phyloP scores from a whole-genome alignment of 1,284 basidiomycete genomes.

The Pyrrhoderma lamaoense region DNA sequence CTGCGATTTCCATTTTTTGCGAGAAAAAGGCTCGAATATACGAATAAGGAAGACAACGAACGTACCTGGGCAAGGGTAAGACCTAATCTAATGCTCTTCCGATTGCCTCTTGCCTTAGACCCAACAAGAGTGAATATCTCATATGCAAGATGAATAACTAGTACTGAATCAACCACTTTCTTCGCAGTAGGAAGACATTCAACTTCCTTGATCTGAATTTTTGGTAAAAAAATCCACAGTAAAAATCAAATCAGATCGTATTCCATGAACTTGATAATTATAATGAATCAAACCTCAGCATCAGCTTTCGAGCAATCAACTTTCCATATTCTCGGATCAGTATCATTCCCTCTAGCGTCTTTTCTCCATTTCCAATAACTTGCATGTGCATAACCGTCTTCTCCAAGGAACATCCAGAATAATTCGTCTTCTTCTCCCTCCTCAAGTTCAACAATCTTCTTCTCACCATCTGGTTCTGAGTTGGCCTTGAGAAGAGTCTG shows the following conservation, averaged over 20 bases:
- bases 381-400: conserved; percentile 63
- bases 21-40: background rate
- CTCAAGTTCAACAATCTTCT: conserved; percentile 54
- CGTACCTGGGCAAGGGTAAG: conserved; percentile 49
- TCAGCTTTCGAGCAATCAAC: conserved; percentile 35
- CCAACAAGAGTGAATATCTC: conserved; percentile 76
- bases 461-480: conserved; percentile 18
- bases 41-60: conserved; percentile 2
- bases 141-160: conserved; percentile 65
- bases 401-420: conserved; percentile 77
- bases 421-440: conserved; percentile 57
- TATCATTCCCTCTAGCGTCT: conserved; percentile 22
- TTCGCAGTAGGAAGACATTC: conserved; percentile 24
- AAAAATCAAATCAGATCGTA: too few relatives aligned
- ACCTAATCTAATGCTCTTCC: conserved; percentile 53
- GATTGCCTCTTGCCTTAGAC: conserved; percentile 47
- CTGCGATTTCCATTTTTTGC: background rate
- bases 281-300: too few relatives aligned
- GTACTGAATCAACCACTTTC: conserved; percentile 37
- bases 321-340: conserved; percentile 49
- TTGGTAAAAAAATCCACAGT: background rate
- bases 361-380: conserved; percentile 72
- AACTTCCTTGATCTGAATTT: conserved; percentile 28
- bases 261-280: too few relatives aligned
- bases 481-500: conserved; percentile 22